Base-by-base conservation (phyloP, 2,329 filamentous ascomycete genomes). In the Aspergillus sp. region DNA sequence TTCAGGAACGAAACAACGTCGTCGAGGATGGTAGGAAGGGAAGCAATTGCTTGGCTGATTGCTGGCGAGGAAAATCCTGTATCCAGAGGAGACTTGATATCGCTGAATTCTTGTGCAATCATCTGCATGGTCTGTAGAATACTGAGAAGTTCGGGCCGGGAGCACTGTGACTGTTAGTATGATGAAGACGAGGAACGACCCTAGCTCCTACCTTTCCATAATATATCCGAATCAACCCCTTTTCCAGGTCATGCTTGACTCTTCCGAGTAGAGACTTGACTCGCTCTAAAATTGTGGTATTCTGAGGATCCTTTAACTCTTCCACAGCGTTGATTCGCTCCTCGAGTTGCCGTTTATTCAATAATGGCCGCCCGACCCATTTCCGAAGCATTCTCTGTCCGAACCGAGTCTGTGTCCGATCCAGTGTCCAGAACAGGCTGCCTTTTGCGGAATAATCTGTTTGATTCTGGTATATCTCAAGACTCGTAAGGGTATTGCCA, bases 381-480 rank as follows among this genome's bases (percentile, higher is more conserved):
- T 96, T 97, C 11, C 94, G 87, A 49, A 99, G 83, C 50, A 98
- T 82, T 8, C 95, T 85, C 66, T 93, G 91, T 1, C 95, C 95
- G 71, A 96, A 96, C 13, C 91, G 88, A 0, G 95, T 99, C 66
- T 90, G 86, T 0, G 95, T 98, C 69, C 95, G 92, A 78, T 99
- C 92, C 47, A 99, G 83, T 0, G 93, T 92, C 95, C 95, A 99
- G 76, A 98, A 93, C 4, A 99, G 82, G 74, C 93, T 97, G 3
- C 95, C 95, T 70, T 90, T 93, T 61, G 90, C 87, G 0, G 87
- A 85, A 70, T 93, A 87, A 72, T 98, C 93, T 0, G 94, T 98
- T 70, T 93, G 88, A 68, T 99, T 99, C 63, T 93, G 91, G 73
- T 97, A 99, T 2, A 99, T 92, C 74, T 99, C 95, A 13, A 99